Evolutionary conservation across 345 rosid species (phyloP), one percentile per base, ranked within the genome.

Genomic region (Hypericum androsaemum): DNA sequence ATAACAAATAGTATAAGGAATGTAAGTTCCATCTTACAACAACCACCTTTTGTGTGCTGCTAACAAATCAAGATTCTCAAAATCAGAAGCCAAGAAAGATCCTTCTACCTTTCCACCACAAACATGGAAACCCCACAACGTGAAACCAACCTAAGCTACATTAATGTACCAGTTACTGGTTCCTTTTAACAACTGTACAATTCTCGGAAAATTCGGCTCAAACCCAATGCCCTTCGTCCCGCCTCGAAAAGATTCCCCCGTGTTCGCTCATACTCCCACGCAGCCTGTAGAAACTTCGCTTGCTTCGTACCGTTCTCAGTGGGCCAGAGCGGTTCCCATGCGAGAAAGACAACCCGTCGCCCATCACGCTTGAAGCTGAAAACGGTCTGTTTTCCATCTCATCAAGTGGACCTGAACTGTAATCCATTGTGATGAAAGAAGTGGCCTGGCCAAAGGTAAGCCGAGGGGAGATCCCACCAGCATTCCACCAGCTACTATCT

Each of bases 221-320:
- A 36, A 35, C 68, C 68, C 73, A 68, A 37, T 48, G 58, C 12
- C 52, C 64, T 35, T 63, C 64, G 40, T 64, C 66, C 83, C 53
- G 67, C 71, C 71, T 74, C 6, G 79, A 51, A 43, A 74, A 74
- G 46, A 73, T 85, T 45, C 77, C 83, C 22, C 99, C 97, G 12
- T 88, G 97, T 72, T 94, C 99, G 12, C 99, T 94, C 78, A 81
- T 74, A 58, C 99, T 88, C 59, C 94, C 99, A 63, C 95, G 73
- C 56, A 75, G 55, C 69, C 84, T 83, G 59, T 80, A 82, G 17
- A 75, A 81, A 53, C 66, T 69, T 1, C 82, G 80, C 60, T 79
- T 86, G 60, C 85, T 94, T 37, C 83, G 75, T 11, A 80, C 49
- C 0, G 94, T 86, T 56, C 87, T 76, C 60, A 94, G 69, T 0